phyloP scores from a whole-genome alignment of 192 early-diverging fungal species.

The Backusella australiensis region DNA sequence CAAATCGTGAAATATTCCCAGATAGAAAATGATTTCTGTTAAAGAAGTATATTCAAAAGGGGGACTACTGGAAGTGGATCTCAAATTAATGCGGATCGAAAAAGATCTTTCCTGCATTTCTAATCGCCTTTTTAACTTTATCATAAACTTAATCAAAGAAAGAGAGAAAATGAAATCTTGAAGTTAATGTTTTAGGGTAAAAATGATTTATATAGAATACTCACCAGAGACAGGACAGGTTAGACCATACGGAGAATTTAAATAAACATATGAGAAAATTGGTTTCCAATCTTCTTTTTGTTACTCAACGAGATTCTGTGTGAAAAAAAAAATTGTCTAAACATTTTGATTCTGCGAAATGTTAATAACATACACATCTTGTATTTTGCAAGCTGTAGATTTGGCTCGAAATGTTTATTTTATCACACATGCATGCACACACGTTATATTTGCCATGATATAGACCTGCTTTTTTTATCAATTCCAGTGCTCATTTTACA shows the following conservation, averaged over 20 bases:
- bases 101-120: not conserved
- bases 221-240: not conserved
- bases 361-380: not conserved
- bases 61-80: not conserved
- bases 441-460: too few species aligned
- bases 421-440: too few species aligned
- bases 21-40: not conserved
- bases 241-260: constrained; percentile 1
- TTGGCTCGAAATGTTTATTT: too few species aligned
- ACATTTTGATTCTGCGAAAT: not conserved
- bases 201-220: not conserved
- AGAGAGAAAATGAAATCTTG: not conserved
- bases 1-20: not conserved
- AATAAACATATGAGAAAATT: not conserved
- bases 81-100: not conserved
- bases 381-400: too few species aligned
- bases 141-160: not conserved
- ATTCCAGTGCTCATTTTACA: too few species aligned
- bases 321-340: not conserved
- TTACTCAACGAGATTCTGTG: not conserved
- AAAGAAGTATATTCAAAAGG: not conserved
- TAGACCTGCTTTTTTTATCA: too few species aligned
- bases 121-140: constrained; percentile 2
- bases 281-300: not conserved
- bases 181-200: not conserved